Evolutionary conservation across 2,329 filamentous ascomycete genomes (phyloP).

Genomic region (Ploettnerulaceae sp.): DNA sequence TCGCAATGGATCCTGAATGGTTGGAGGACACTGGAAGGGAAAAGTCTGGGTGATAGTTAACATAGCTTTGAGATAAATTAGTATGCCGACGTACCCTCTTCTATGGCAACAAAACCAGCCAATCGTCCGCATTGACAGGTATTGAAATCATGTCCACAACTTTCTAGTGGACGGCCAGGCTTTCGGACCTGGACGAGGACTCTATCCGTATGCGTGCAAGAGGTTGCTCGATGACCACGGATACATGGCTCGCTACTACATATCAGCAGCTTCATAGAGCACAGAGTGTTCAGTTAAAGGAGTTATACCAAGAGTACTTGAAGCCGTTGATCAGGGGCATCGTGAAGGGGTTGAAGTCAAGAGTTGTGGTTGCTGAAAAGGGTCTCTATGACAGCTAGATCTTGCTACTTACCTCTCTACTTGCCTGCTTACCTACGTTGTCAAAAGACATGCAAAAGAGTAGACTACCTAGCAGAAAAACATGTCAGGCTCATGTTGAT

Average conservation of each 20-base stretch:
- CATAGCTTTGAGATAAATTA: background rate
- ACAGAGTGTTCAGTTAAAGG: background rate
- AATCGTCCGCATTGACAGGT: slow-evolving; percentile 27
- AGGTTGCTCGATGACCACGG: slow-evolving; percentile 30
- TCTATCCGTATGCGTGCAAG: slow-evolving; percentile 26
- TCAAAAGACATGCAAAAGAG: too few relatives aligned
- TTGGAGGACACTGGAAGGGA: background rate
- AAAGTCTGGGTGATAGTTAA: too few relatives aligned
- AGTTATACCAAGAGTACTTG: slow-evolving; percentile 30
- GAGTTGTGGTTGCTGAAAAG: too few relatives aligned
- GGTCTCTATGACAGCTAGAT: too few relatives aligned
- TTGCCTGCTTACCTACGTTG: too few relatives aligned
- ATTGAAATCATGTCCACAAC: slow-evolving; percentile 26
- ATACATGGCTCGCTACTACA: slow-evolving; percentile 28
- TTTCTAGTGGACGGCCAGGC: slow-evolving; percentile 29
- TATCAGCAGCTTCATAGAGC: background rate
- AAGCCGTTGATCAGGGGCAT: slow-evolving; percentile 31
- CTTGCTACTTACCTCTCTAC: too few relatives aligned
- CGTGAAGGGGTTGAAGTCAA: background rate
- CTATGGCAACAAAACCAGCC: slow-evolving; percentile 17
- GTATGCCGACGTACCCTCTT: slow-evolving; percentile 5
- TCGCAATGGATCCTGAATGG: background rate
- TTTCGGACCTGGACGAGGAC: slow-evolving; percentile 29
- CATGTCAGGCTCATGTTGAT: too few relatives aligned
- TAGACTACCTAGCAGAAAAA: too few relatives aligned